phyloP scores from a whole-genome alignment of 306 rosid species.

The Lagenaria siceraria region DNA sequence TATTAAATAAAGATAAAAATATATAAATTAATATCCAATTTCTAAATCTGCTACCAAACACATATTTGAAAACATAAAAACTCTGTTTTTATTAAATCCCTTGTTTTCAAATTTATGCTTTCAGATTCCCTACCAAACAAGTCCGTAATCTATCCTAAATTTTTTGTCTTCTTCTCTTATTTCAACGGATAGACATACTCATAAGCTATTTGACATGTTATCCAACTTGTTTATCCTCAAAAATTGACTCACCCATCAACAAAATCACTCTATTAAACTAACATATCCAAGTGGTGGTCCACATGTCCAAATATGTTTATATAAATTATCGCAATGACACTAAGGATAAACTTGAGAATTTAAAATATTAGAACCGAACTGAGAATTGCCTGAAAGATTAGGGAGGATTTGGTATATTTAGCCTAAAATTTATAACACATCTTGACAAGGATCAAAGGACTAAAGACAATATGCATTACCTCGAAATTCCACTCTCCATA shows the following conservation, averaged over 20 bases:
- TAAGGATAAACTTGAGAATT: neutral
- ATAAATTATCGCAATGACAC: neutral
- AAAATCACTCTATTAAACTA: neutral
- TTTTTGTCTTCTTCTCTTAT: neutral
- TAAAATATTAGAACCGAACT: neutral
- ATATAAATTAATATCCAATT: no score
- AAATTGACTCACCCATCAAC: neutral
- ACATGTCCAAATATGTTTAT: neutral
- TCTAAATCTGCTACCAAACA: no score
- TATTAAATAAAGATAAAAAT: no score
- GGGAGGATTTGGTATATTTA: neutral
- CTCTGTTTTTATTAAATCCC: no score
- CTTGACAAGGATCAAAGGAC: neutral
- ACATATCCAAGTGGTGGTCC: neutral
- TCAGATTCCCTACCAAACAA: no score
- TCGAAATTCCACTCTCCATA: constrained; percentile 85
- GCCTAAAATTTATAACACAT: neutral
- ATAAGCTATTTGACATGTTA: neutral
- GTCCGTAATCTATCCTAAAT: neutral
- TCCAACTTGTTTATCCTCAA: neutral
- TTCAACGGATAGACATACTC: neutral
- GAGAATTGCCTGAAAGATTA: neutral
- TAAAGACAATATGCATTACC: constrained; percentile 26
- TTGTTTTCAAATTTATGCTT: no score
- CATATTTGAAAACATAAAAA: no score